Evolutionary conservation across 495 filamentous ascomycete species (phyloP).

Genomic region (Talaromyces ruber): DNA sequence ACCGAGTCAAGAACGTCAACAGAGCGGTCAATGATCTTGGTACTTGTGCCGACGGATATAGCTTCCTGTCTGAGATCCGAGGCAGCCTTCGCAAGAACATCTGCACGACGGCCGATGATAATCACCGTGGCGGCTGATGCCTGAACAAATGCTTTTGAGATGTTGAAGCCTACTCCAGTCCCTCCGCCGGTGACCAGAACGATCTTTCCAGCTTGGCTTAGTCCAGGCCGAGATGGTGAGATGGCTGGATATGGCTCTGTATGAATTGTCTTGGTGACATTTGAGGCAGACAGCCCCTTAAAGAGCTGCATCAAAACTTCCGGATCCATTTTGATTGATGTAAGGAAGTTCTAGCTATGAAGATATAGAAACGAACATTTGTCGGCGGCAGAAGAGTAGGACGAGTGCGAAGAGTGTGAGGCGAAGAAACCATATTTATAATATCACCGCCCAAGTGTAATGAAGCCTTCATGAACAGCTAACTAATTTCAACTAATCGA

Average conservation of each 20-base stretch:
- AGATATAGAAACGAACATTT: not conserved
- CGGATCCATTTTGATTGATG: not conserved
- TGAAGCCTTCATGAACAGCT: not conserved
- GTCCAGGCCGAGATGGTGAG: constrained; percentile 18
- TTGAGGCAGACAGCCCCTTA: not conserved
- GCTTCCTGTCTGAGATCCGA: constrained; percentile 7
- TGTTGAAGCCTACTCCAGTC: constrained; percentile 21
- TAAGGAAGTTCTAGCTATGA: not conserved
- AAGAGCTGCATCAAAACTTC: not conserved
- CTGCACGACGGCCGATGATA: constrained; percentile 55
- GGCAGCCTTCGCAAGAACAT: constrained; percentile 38
- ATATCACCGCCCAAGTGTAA: not conserved
- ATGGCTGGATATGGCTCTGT: constrained; percentile 22
- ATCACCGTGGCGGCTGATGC: constrained; percentile 3
- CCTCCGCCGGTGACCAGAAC: constrained; percentile 30
- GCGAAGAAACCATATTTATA: not conserved
- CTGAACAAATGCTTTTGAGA: constrained; percentile 15
- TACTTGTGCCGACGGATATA: not conserved
- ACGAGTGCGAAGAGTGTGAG: not conserved
- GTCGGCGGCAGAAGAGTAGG: not conserved
- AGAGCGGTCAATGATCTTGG: not conserved
- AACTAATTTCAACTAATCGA: no score
- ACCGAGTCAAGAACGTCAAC: not conserved
- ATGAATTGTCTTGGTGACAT: constrained; percentile 11
- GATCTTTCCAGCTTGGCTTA: constrained; percentile 21